Percentiles rank a stretch among this genome's conserved stretches.
phyloP scores from a whole-genome alignment of 129 eudicot species.

The Arctium lappa region DNA sequence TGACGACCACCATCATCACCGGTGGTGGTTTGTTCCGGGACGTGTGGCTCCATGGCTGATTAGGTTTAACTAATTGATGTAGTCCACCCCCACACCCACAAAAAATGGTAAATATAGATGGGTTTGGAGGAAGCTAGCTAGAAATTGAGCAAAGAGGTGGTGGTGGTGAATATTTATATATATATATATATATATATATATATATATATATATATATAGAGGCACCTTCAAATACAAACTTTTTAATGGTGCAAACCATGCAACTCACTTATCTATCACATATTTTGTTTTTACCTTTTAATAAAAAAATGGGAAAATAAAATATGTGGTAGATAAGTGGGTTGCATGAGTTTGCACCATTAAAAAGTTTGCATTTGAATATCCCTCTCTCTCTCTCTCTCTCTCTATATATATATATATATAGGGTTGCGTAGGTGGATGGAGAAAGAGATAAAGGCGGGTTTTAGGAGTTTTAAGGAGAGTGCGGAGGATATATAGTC shows the following conservation, averaged over 20 bases:
- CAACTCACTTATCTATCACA: no score
- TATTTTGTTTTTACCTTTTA: no score
- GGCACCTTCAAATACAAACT: no score
- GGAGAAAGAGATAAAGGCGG: slow-evolving; percentile 23
- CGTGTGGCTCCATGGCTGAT: slow-evolving; percentile 31
- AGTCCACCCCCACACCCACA: slow-evolving; percentile 27
- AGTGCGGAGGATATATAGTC: slow-evolving; percentile 20
- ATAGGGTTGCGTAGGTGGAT: slow-evolving; percentile 18
- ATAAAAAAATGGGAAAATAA: no score
- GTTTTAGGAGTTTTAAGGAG: not conserved
- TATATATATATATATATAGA: slow-evolving; percentile 7
- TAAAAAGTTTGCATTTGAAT: no score
- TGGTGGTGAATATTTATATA: slow-evolving; percentile 11
- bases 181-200: slow-evolving; percentile 3
- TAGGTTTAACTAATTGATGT: slow-evolving; percentile 13
- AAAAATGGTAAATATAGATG: not conserved
- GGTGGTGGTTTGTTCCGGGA: slow-evolving; percentile 7
- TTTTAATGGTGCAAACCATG: no score
- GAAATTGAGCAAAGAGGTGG: slow-evolving; percentile 12
- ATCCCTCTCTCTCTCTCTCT: no score
- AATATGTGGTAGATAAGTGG: no score
- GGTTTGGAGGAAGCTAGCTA: slow-evolving; percentile 14
- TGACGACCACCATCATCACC: not conserved
- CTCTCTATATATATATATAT: not conserved
- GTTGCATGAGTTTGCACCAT: no score